Percentiles rank a stretch among this genome's conserved stretches.
Conservation (phyloP, 202 grass and related monocot species). For the Carex arenaria region DNA sequence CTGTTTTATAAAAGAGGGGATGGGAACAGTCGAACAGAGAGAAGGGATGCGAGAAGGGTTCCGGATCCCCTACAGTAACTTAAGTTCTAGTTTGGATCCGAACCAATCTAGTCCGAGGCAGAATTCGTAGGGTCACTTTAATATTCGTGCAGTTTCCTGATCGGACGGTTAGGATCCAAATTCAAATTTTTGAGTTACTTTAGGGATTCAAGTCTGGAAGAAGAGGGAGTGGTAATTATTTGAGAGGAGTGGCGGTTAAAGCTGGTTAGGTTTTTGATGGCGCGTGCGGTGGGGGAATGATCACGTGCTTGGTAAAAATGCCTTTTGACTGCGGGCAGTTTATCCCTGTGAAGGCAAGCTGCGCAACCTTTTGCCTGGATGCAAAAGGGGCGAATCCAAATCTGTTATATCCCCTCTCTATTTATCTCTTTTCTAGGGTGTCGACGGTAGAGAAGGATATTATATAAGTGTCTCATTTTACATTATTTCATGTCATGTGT, state of each 20-base stretch:
- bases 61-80: too few species aligned
- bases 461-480: too few species aligned
- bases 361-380: slow-evolving; percentile 2
- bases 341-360: background rate
- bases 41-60: background rate
- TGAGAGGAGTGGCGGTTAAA: slow-evolving; percentile 20
- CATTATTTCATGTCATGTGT: too few species aligned
- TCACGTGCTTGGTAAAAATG: slow-evolving; percentile 19
- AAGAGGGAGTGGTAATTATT: slow-evolving; percentile 12
- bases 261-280: background rate
- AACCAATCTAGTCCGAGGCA: too few species aligned
- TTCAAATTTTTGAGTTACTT: too few species aligned
- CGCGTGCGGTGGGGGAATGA: slow-evolving; percentile 8
- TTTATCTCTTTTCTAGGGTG: background rate
- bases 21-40: background rate
- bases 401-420: background rate
- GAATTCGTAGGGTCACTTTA: too few species aligned
- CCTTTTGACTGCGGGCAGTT: background rate
- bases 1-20: slow-evolving; percentile 1
- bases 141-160: too few species aligned
- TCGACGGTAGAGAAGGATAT: too few species aligned
- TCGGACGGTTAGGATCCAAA: too few species aligned
- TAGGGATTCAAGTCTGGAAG: too few species aligned
- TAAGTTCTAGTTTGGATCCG: too few species aligned
- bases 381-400: background rate